A percentile compares a stretch with the other conserved stretches of the same genome.
Conservation (phyloP, 108 stramenopile species). For the Nannochloropsis granulata region DNA sequence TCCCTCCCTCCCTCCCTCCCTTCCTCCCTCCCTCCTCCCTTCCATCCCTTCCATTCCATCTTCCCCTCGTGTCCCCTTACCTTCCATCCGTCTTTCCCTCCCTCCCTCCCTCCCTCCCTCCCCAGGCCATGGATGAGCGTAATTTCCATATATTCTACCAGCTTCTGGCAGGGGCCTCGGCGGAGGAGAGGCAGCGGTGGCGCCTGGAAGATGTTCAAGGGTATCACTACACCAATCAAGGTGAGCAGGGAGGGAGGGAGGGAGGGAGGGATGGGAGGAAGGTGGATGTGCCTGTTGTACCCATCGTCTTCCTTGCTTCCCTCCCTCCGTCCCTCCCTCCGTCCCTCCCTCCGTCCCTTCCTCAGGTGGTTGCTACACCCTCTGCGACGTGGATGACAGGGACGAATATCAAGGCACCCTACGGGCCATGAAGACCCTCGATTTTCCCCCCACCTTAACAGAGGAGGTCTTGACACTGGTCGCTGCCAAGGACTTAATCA, state of each 20-base stretch:
- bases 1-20: no score
- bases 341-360: no score
- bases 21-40: no score
- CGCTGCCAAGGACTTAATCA: neutral
- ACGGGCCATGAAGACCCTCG: no score
- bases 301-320: no score
- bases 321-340: no score
- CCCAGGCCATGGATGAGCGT: conserved; percentile 45
- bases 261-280: neutral
- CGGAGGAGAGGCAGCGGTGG: neutral
- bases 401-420: no score
- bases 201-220: neutral
- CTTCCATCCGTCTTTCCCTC: neutral
- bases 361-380: no score
- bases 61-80: neutral
- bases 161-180: neutral
- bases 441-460: no score
- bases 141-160: conserved; percentile 29
- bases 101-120: neutral
- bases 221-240: neutral
- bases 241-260: neutral
- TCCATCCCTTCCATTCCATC: neutral
- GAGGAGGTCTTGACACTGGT: no score
- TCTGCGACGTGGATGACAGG: no score
- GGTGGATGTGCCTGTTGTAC: no score